Evolutionary conservation across 176 grass and related monocot genomes (phyloP), one percentile per base, ranked within the genome.

Genomic region (Musa beccarii): DNA sequence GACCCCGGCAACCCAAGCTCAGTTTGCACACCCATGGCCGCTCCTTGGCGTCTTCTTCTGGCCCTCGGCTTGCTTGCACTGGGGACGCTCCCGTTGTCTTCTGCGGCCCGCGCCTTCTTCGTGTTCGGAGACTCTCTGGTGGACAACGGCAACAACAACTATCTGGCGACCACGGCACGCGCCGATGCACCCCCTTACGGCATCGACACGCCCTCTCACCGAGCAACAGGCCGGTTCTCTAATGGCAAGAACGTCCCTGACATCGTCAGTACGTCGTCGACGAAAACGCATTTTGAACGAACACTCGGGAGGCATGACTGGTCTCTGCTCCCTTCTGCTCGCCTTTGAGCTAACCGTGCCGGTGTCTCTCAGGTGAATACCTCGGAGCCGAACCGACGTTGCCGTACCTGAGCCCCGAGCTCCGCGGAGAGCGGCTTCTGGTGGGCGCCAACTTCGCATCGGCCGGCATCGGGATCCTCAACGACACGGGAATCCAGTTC

Each of bases 101-200:
- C 83, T 1, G 74, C 81, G 61, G 93, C 90, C 15, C 90, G 94
- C 66, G 82, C 94, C 59, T 93, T 98, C 90, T 93, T 85, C 72
- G 82, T 98, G 20, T 98, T 98, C 81, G 94, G 94, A 63, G 94
- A 98, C 82, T 98, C 94, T 74, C 86, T 98, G 59, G 94, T 93
- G 59, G 94, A 98, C 80, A 98, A 83, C 72, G 90, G 94, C 86
- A 97, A 97, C 80, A 97, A 97, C 86, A 97, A 97, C 83, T 97
- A 87, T 78, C 79, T 97, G 3, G 52, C 80, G 71, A 97, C 90
- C 2, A 75, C 77, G 8, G 94, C 94, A n/a, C 90, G 94, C 34
- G 94, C 94, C 21, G 90, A 97, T 59, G 7, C 82, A 49, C 88
- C 83, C 75, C 94, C 94, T 14, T 97, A 97, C 75, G 94, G 94